These are phyloP conservation scores for Talaromyces marneffei DNA, from an alignment of 2,329 filamentous ascomycete genomes.

Conservation along the genomic window DNA sequence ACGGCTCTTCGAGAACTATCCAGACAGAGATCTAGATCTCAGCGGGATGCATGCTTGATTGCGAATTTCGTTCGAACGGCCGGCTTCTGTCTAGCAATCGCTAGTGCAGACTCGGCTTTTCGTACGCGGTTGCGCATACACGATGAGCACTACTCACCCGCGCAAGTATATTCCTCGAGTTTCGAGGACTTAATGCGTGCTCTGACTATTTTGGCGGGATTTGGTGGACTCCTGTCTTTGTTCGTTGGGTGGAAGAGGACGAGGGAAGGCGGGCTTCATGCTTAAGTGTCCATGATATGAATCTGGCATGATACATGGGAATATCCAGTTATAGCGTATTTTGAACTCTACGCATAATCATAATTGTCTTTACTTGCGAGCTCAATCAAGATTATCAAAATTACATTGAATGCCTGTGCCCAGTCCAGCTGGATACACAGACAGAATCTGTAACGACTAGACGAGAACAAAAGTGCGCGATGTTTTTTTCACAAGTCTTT, in stretches of 20 bases:
- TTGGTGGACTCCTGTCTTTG: conserved; percentile 9
- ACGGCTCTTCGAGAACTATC: not conserved
- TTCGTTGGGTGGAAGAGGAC: not conserved
- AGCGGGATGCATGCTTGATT: conserved; percentile 7
- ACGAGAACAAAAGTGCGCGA: not conserved
- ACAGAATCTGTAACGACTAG: not conserved
- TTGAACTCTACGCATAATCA: not conserved
- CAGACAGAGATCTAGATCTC: not conserved
- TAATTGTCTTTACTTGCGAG: not conserved
- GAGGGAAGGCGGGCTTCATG: not conserved
- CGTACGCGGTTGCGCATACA: not conserved
- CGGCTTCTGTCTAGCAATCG: conserved; percentile 8
- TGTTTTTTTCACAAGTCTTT: not conserved
- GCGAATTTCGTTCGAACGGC: conserved; percentile 10
- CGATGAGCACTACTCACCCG: not conserved
- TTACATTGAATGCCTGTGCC: not conserved
- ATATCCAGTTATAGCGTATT: not conserved
- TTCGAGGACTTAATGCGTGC: conserved; percentile 10
- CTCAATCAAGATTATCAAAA: not conserved
- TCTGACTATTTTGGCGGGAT: conserved; percentile 3
- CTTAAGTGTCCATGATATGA: not conserved
- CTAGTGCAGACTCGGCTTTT: conserved; percentile 1
- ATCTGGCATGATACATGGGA: too few relatives aligned
- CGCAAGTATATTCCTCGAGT: not conserved
- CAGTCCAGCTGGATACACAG: not conserved